Base-by-base conservation (phyloP, 164 flowering plant genomes). In the Magnolia sinica region DNA sequence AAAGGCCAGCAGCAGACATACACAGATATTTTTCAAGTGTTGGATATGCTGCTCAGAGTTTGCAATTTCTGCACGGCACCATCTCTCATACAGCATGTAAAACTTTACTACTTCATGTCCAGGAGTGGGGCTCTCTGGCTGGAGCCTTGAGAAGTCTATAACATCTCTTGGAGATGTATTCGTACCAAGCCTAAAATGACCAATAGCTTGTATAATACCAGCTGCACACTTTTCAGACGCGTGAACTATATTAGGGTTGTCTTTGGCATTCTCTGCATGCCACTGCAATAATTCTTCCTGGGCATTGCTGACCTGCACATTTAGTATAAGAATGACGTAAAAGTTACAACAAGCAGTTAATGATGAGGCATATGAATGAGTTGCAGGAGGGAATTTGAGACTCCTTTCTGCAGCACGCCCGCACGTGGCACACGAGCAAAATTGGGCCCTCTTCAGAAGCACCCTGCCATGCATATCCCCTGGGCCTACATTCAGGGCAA, bases 191-290 rank as follows among this genome's bases (percentile, higher is more conserved):
- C 70, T 79, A 76, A 93, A 93, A 82, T 91, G 95, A 70, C 93
- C 92, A 82, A 93, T 91, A 71, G 98, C 96, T 80, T 93, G 83
- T 11, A 93, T 88, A 27, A 93, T 93, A 65, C 93, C 98, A 65
- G 87, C 86, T 20, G 98, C 96, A 87, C 98, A 92, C 83, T 91
- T 89, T 85, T 91, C 90, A 64, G 86, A 78, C 16, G 98, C 93
- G 85, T 92, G 98, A 72, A 89, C 82, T 84, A 93, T 81, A 11
- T 89, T 90, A 14, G 93, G 88, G 73, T 93, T 92, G 73, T 79
- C 55, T 77, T 91, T 92, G 13, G 96, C 96, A 88, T 92, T 89
- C 75, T 84, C 82, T 75, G 86, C 88, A 78, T 91, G 83, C 98
- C 98, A 92, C 76, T 86, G 88, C 83, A 93, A 78, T 79, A 93